A percentile compares a stretch with the other conserved stretches of the same genome.
Conservation (phyloP, 2,329 filamentous ascomycete genomes). For the Stagonosporopsis rhizophila region DNA sequence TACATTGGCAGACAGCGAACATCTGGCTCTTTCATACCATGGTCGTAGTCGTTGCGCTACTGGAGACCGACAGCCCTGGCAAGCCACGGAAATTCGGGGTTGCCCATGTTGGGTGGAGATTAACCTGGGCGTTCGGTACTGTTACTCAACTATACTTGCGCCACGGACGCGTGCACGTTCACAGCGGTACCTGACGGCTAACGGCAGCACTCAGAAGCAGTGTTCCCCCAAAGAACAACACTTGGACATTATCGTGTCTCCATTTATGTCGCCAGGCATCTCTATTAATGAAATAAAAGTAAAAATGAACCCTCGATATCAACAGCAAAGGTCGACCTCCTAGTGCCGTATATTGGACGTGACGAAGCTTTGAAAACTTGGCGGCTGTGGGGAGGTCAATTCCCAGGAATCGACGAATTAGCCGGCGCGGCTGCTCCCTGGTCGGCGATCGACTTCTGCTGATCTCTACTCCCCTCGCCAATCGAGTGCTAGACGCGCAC, state of each 20-base stretch:
- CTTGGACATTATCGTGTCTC: not conserved
- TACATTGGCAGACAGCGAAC: constrained; percentile 1
- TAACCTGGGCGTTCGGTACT: constrained; percentile 10
- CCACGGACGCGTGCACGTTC: constrained; percentile 11
- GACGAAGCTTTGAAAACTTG: constrained; percentile 6
- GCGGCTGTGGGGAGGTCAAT: constrained; percentile 12
- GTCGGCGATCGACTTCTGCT: constrained; percentile 20
- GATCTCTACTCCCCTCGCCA: constrained; percentile 27
- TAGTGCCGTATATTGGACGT: not conserved
- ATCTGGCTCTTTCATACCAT: constrained; percentile 6
- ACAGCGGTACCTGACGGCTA: constrained; percentile 5
- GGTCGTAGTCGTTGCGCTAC: constrained; percentile 2
- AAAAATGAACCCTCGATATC: not conserved
- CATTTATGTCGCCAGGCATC: not conserved
- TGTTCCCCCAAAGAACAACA: not conserved
- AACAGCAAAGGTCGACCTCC: not conserved
- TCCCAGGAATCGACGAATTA: constrained; percentile 8
- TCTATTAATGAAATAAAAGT: not conserved
- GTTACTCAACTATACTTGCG: constrained; percentile 6
- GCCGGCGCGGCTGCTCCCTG: constrained; percentile 11
- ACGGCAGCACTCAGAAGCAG: constrained; percentile 1
- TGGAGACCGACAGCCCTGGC: constrained; percentile 11
- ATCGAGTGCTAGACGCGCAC: constrained; percentile 28
- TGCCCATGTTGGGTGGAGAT: constrained; percentile 22
- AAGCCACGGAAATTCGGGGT: constrained; percentile 10